Evolutionary conservation across 306 rosid genomes (phyloP).

Genomic region (Abrus precatorius): DNA sequence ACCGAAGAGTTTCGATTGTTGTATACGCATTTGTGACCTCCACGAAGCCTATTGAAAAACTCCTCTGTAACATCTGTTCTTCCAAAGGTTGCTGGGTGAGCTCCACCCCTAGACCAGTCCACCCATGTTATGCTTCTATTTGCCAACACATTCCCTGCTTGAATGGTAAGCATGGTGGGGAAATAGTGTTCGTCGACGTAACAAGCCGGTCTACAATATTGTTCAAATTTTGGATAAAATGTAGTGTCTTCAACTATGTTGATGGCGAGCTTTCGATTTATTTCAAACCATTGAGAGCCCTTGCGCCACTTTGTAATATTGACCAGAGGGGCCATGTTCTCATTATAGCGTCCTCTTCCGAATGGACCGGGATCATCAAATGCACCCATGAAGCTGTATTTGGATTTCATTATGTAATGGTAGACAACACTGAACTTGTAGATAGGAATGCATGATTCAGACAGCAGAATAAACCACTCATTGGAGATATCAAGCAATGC

Average conservation of each 20-base stretch:
- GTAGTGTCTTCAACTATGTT: conserved; percentile 68
- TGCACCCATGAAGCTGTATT: conserved; percentile 76
- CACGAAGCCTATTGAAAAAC: conserved; percentile 58
- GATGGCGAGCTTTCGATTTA: conserved; percentile 80
- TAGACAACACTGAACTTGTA: conserved; percentile 70
- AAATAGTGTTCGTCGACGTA: conserved; percentile 97
- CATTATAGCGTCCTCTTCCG: conserved; percentile 89
- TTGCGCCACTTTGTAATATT: conserved; percentile 86
- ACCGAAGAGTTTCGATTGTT: conserved; percentile 60
- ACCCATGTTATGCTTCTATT: conserved; percentile 96
- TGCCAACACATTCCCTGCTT: conserved; percentile 64
- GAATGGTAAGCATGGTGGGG: conserved; percentile 89
- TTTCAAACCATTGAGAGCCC: conserved; percentile 97
- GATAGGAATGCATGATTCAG: conserved; percentile 96
- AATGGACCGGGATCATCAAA: conserved; percentile 86
- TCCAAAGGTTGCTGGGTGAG: conserved; percentile 96
- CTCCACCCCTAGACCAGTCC: conserved; percentile 98
- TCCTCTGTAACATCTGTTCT: conserved; percentile 62
- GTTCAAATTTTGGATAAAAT: conserved; percentile 68
- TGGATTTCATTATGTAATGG: conserved; percentile 69
- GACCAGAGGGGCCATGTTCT: conserved; percentile 81
- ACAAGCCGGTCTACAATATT: conserved; percentile 83
- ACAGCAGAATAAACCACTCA: conserved; percentile 83
- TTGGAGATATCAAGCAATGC: conserved; percentile 91
- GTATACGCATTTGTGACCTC: conserved; percentile 64